Conservation (phyloP, 352 stramenopile species). For the Phytophthora hibernalis region DNA sequence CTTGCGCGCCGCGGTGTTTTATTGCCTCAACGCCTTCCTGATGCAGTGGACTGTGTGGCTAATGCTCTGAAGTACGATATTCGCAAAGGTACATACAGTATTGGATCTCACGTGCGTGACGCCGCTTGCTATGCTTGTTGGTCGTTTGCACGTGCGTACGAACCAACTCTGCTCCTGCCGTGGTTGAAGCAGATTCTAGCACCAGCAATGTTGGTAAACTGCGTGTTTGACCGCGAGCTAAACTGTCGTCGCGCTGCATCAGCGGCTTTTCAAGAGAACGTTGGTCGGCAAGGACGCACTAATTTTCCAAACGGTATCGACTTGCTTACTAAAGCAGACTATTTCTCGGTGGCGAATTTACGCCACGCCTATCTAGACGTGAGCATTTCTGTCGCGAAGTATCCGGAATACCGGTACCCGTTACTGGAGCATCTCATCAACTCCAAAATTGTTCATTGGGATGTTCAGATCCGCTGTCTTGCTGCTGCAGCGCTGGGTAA, state of each 20-base stretch:
- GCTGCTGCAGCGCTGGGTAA: slow-evolving; percentile 86
- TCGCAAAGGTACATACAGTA: slow-evolving; percentile 92
- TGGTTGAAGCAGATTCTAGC: slow-evolving; percentile 91
- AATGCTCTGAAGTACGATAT: slow-evolving; percentile 96
- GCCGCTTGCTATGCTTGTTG: slow-evolving; percentile 98
- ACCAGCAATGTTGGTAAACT: slow-evolving; percentile 93
- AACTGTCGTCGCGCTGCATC: slow-evolving; percentile 98
- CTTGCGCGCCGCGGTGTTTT: slow-evolving; percentile 95
- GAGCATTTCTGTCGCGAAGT: slow-evolving; percentile 92
- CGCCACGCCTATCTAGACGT: slow-evolving; percentile 94
- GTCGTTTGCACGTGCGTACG: slow-evolving; percentile 97
- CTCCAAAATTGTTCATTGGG: slow-evolving; percentile 96
- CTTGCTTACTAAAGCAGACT: slow-evolving; percentile 97
- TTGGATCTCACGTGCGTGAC: slow-evolving; percentile 97
- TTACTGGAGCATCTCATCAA: slow-evolving; percentile 86
- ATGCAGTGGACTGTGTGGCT: slow-evolving; percentile 94
- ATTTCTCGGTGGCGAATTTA: slow-evolving; percentile 95
- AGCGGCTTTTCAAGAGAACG: slow-evolving; percentile 97
- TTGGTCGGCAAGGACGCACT: slow-evolving; percentile 87
- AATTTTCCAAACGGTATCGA: slow-evolving; percentile 98
- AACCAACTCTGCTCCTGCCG: slow-evolving; percentile 89
- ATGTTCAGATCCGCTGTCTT: slow-evolving; percentile 92
- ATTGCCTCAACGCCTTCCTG: slow-evolving; percentile 91
- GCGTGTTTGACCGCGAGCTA: slow-evolving; percentile 98
- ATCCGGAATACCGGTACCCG: slow-evolving; percentile 85